phyloP scores from a whole-genome alignment of 148 eudicot genomes.

The Cornus florida region DNA sequence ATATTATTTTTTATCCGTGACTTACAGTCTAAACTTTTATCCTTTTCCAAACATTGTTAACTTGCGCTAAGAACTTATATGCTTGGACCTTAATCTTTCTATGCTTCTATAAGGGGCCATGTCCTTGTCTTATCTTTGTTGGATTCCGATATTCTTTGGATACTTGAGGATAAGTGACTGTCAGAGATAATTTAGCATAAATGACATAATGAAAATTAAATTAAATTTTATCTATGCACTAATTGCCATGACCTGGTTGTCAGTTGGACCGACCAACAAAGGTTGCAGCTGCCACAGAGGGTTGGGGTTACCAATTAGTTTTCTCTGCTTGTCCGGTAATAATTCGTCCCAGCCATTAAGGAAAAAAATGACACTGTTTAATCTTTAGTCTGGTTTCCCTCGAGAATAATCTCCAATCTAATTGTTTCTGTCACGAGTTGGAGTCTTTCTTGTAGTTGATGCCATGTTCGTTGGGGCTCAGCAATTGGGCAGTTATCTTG shows the following conservation, averaged over 20 bases:
- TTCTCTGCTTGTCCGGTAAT: slow-evolving; percentile 89
- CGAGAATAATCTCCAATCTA: no score
- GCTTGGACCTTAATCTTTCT: no score
- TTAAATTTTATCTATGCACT: neutral
- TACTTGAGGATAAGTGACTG: no score
- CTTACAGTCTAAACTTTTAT: no score
- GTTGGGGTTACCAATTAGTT: slow-evolving; percentile 81
- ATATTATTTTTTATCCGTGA: no score
- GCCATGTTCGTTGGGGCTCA: slow-evolving; percentile 78
- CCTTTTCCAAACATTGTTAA: no score
- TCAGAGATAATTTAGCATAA: no score
- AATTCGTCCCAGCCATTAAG: slow-evolving; percentile 1
- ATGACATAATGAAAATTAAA: no score
- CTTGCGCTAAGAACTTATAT: no score
- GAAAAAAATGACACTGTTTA: neutral
- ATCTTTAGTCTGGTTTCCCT: no score
- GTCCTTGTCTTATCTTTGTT: no score
- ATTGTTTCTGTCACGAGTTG: slow-evolving; percentile 35
- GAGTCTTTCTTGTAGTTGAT: slow-evolving; percentile 63
- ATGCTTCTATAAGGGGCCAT: neutral
- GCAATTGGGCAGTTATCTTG: slow-evolving; percentile 67
- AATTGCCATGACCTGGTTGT: slow-evolving; percentile 8
- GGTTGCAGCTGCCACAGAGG: slow-evolving; percentile 81
- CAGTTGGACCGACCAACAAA: slow-evolving; percentile 98
- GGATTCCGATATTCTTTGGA: no score